Evolutionary conservation across 2,329 filamentous ascomycete species (phyloP), one percentile per base, ranked within the genome.

Genomic region (Seiridium cupressi): DNA sequence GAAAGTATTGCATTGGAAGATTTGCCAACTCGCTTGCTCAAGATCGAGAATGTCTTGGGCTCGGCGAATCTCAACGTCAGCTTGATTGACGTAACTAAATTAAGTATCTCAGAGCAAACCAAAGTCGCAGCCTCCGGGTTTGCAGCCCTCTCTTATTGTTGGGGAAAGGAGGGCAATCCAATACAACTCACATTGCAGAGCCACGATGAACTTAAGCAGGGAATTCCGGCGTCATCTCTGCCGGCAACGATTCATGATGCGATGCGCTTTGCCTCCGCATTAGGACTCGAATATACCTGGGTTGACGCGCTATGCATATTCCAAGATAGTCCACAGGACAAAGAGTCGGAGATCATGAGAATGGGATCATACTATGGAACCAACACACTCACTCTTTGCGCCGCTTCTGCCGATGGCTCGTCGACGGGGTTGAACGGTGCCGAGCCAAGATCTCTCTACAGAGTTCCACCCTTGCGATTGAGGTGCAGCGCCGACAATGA

Each of bases 251-350:
- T 57, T 8, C 13, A 46, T 31, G 42, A 57, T 13, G 10, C 55
- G 3, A 48, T 57, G 3, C 31, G 32, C 5, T 57, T 38, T 47
- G 40, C 34, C 8, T 11, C n/a, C 2, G 26, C 5, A 5, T 8
- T 57, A 26, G 42, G 26, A 6, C 42, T 47, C n/a, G 18, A 48
- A 8, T 57, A 57, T 26, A 46, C 38, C 2, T 57, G 55, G 55
- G 55, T 57, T n/a, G 55, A 57, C 18, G 44, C 55, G 26, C 42
- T 57, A 11, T 57, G 55, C 6, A 46, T 57, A 8, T 46, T 57
- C 6, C 55, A 57, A 36, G 55, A 57, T 26, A n/a, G 36, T 9
- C n/a, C 11, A 11, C 9, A 46, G 6, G 55, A 57, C 13, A 48
- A 47, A n/a, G 42, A 36, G 8, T 5, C 47, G 5, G 55, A 48